These are phyloP conservation scores for Venturia effusa DNA, from an alignment of 2,329 filamentous ascomycete species.

Conservation along the genomic window DNA sequence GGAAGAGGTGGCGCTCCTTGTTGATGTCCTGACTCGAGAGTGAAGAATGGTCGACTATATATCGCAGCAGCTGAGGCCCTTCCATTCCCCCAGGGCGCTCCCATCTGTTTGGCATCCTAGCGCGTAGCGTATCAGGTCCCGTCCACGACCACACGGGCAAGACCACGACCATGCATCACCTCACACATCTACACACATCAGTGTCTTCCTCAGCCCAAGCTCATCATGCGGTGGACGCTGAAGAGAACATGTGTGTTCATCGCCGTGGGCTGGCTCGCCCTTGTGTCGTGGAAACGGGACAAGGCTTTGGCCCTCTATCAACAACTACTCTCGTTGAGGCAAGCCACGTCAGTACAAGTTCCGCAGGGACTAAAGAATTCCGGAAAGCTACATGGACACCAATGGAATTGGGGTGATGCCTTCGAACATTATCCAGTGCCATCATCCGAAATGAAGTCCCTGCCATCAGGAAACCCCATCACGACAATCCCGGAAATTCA, in stretches of 20 bases:
- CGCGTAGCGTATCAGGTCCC: no score
- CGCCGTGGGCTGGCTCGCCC: not conserved
- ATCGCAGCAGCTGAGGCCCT: not conserved
- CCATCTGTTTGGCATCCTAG: not conserved
- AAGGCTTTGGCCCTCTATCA: not conserved
- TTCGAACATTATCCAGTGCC: slow-evolving; percentile 18
- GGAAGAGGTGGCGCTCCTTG: not conserved
- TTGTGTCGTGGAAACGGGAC: not conserved
- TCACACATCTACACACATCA: not conserved
- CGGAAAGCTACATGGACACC: not conserved
- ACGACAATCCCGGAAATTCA: slow-evolving; percentile 26
- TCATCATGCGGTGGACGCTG: not conserved
- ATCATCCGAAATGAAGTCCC: slow-evolving; percentile 20
- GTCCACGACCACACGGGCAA: no score
- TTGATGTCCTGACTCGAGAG: not conserved
- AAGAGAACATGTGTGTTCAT: not conserved
- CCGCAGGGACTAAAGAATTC: not conserved
- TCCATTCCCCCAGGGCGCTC: no score
- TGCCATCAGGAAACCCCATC: slow-evolving; percentile 22
- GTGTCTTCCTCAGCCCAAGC: not conserved
- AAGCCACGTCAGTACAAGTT: not conserved
- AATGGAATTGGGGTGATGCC: slow-evolving; percentile 23
- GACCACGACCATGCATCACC: no score
- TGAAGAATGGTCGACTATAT: not conserved
- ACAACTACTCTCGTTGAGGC: not conserved